Evolutionary conservation across 176 grass and related monocot genomes (phyloP).

Genomic region (Leersia perrieri): DNA sequence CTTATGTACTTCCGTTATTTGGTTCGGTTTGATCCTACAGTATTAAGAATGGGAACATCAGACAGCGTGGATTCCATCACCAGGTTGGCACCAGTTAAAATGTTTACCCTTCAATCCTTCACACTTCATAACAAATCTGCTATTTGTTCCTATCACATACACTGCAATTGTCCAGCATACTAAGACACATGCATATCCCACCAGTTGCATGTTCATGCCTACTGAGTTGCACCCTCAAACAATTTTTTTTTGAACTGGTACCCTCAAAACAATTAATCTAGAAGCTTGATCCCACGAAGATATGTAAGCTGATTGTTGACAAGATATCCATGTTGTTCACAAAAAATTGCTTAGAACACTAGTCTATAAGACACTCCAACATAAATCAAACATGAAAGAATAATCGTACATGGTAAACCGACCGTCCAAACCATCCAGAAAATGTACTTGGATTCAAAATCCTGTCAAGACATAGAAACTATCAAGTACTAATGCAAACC

Average conservation of each 20-base stretch:
- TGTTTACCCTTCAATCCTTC: not conserved
- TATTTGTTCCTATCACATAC: not conserved
- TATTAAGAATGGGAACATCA: not conserved
- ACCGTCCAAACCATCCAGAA: conserved; percentile 85
- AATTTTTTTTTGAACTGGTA: too few relatives aligned
- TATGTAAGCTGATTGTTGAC: not conserved
- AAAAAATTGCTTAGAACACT: not conserved
- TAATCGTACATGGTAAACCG: conserved; percentile 83
- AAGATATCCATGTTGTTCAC: not conserved
- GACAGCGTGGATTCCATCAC: not conserved
- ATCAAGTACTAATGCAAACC: conserved; percentile 24
- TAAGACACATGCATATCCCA: not conserved
- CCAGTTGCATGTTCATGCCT: not conserved
- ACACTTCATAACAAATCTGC: not conserved
- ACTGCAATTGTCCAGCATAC: not conserved
- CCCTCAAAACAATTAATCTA: not conserved
- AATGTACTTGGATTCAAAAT: conserved; percentile 79
- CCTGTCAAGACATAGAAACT: conserved; percentile 41
- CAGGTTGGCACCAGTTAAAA: not conserved
- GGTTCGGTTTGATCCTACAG: not conserved
- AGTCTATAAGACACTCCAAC: not conserved
- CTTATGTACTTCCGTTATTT: not conserved
- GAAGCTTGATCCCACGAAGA: not conserved
- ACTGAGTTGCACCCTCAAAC: not conserved
- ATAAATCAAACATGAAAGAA: conserved; percentile 15